Base-by-base conservation (phyloP, 2,329 filamentous ascomycete species). In the Pseudonectria foliicola region DNA sequence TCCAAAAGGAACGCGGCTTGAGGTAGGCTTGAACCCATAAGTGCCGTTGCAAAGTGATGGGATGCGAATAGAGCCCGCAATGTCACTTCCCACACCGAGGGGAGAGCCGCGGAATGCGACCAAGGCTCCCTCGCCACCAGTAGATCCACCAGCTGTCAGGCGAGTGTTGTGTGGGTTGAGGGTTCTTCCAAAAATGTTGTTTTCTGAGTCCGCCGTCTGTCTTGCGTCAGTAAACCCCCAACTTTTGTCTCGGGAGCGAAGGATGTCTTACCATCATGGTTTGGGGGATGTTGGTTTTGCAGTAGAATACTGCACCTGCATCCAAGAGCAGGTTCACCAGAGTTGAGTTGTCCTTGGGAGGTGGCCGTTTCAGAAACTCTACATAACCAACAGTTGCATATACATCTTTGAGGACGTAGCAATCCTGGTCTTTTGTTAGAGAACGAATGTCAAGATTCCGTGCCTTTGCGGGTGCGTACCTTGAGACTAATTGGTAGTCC, bases 231-330 rank as follows among this genome's bases (percentile, higher is more conserved):
- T 21, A 8, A 8, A 6, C 8, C 8, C 18, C 18, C n/a, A 0
- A 1, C 2, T 1, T 2, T 10, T 2, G 13, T 49, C 3, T 49
- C 35, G 14, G 7, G 4, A 5, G 14, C 4, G 3, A 4, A 1
- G 2, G 6, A 12, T 33, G 8, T 4, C 33, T 8, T 26, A 76
- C 71, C 39, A 80, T 78, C 76, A 82, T 78, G 55, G 73, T 74
- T 11, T 76, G 79, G 0, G 71, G 68, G 6, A 73, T 56, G 40
- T 68, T 73, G 4, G 71, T 73, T 55, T 75, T 56, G 48, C 43
- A 48, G 24, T 55, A 56, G 0, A 56, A n/a, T 10, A 56, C 51
- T 4, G 51, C 53, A 10, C 54, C 54, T 1, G 45, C 44, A 4
- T 49, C 46, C 2, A 54, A 33, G 1, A 56, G 34, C 4, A 56